phyloP scores from a whole-genome alignment of 768 basidiomycete species.

The Russula brevipes region DNA sequence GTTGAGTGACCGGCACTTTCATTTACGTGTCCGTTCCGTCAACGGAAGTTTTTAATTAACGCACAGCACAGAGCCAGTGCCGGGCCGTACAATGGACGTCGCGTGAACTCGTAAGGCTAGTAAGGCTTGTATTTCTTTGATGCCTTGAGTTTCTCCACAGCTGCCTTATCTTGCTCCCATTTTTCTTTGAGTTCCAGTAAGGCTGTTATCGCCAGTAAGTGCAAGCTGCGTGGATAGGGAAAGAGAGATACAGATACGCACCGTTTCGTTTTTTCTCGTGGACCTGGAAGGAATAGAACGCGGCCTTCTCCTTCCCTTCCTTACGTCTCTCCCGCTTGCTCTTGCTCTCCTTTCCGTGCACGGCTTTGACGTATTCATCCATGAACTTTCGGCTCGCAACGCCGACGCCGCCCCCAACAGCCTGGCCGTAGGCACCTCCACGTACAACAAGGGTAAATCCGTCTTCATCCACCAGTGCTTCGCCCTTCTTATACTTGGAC shows the following conservation, averaged over 20 bases:
- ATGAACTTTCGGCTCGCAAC: constrained; percentile 58
- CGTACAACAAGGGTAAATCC: constrained; percentile 94
- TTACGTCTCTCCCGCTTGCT: constrained; percentile 53
- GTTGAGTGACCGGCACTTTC: neutral
- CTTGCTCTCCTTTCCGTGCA: constrained; percentile 28
- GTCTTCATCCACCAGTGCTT: constrained; percentile 88
- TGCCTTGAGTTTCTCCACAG: constrained; percentile 73
- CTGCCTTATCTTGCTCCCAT: constrained; percentile 87
- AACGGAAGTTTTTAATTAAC: neutral
- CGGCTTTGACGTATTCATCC: constrained; percentile 25
- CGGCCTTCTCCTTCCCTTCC: constrained; percentile 55
- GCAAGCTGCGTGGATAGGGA: constrained; percentile 4
- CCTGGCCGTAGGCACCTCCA: constrained; percentile 85
- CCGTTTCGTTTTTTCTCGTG: constrained; percentile 85
- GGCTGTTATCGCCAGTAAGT: constrained; percentile 34
- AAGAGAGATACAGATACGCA: constrained; percentile 32
- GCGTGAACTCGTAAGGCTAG: constrained; percentile 30
- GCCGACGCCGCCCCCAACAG: constrained; percentile 72
- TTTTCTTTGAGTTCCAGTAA: constrained; percentile 60
- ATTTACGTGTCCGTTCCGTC: constrained; percentile 8
- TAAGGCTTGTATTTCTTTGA: constrained; percentile 86
- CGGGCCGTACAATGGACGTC: no score
- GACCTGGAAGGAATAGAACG: constrained; percentile 88
- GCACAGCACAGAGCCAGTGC: no score
- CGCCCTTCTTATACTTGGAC: constrained; percentile 71